Base-by-base conservation (phyloP, 495 filamentous ascomycete species). In the Xylaria sp. region DNA sequence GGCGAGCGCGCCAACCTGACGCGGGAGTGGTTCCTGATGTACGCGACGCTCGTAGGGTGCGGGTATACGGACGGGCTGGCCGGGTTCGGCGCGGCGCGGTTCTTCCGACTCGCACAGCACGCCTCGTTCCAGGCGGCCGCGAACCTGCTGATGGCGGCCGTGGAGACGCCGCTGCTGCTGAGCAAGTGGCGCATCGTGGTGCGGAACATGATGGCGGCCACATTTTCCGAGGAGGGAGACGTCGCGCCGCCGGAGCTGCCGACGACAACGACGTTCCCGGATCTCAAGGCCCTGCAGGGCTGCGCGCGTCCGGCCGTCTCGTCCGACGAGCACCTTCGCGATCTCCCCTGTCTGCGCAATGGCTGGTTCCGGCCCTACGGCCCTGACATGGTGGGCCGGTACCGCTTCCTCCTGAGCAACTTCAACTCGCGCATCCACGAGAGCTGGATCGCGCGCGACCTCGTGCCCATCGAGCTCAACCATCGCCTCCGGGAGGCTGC, bases 21-120 rank as follows among this genome's bases (percentile, higher is more conserved):
- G 19, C 24, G 53, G 31, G 61, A 73, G 31, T 72, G 71, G 58
- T 44, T 75, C 55, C 58, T 75, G 9, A 73, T 73, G 66, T 72
- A 75, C 62, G 71, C 71, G 2, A 73, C 69, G 29, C 69, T 75
- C 61, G 73, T 75, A 1, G 73, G 73, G 6, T 75, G 71, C 31
- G 69, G 72, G 14, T 75, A 75, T 26, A 57, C 61, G 1, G 43
- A 59, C 33, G 74, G 74, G 0, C 66, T 75, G 0, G 55, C 26
- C 3, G 46, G 37, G 12, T 62, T 75, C 40, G 63, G 46, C 46
- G 17, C 66, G 35, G 68, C 68, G 35, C 61, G 31, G 9, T 61
- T 75, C 33, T 68, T 73, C 53, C 65, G 44, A 14, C 53, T 75
- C 31, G 68, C 71, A 8, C 59, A 68, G 48, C 70, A 75, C 48